A percentile compares a stretch with the other conserved stretches of the same genome.
phyloP scores from a whole-genome alignment of 257 asterid species.

The Lavandula angustifolia region DNA sequence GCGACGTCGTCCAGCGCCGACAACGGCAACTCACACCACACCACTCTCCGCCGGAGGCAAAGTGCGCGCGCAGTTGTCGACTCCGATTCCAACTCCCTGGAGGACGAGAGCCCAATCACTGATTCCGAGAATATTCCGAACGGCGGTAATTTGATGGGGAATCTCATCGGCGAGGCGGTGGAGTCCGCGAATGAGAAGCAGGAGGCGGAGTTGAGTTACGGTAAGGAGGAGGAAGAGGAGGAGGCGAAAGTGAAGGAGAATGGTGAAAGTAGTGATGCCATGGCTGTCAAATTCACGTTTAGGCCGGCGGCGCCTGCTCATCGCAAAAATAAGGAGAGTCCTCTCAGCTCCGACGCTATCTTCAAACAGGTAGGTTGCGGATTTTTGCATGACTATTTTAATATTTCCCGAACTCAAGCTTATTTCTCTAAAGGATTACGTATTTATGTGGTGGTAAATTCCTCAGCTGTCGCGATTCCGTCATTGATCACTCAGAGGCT shows the following conservation, averaged over 20 bases:
- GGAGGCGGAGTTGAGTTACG: constrained; percentile 33
- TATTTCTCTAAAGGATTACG: neutral
- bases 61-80: constrained; percentile 28
- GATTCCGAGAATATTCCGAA: constrained; percentile 30
- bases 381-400: constrained; percentile 3
- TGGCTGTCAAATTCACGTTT: constrained; percentile 49
- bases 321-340: constrained; percentile 80
- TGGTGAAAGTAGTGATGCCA: constrained; percentile 36
- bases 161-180: constrained; percentile 26
- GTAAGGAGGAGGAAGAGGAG: constrained; percentile 34
- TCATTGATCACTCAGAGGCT: constrained; percentile 1
- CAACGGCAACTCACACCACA: constrained; percentile 19
- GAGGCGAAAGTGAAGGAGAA: constrained; percentile 45
- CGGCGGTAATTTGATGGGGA: constrained; percentile 37
- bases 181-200: constrained; percentile 34
- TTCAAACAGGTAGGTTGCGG: constrained; percentile 66
- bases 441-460: constrained; percentile 3
- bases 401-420: neutral
- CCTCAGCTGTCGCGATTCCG: constrained; percentile 6
- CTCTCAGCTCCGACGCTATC: constrained; percentile 94
- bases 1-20: constrained; percentile 39
- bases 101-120: constrained; percentile 33
- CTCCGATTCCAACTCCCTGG: constrained; percentile 42
- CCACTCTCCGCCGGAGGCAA: constrained; percentile 52
- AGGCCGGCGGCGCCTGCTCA: constrained; percentile 93